Evolutionary conservation across 2,329 filamentous ascomycete species (phyloP), one percentile per base, ranked within the genome.

Genomic region (Phoma herbarum): DNA sequence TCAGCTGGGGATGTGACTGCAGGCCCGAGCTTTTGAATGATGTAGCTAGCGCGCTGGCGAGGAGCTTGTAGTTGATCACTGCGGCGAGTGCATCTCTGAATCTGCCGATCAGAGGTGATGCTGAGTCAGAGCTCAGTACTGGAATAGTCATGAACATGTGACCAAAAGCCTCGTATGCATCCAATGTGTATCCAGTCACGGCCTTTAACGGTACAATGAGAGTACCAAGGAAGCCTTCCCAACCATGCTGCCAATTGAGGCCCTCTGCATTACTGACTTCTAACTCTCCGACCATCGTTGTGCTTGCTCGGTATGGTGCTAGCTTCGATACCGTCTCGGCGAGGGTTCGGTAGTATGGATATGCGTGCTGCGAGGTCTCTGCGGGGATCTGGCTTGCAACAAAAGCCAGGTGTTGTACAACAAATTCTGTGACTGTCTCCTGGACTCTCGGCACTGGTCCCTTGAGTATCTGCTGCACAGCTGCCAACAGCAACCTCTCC

Each of bases 51-150:
- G 75, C 68, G 50, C 67, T 65, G 46, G 71, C 65, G 71, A 78
- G 61, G 65, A 83, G 68, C 59, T 83, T 83, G 63, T 84, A 84
- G 63, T 85, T 83, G 58, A 86, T 77, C 18, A 76, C 75, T 18
- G 78, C 77, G 29, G 82, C 80, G 33, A 86, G 66, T 22, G 64
- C 67, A 48, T 75, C 71, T 23, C 74, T 68, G 44, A 77, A 70
- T 5, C 53, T 67, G 28, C 61, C 61, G 23, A 64, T 43, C 4
- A 72, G 68, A 14, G 69, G 33, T 11, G 65, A 66, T 8, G 50
- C 61, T 0, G 67, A 68, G 47, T 69, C 64, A 26, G 67, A 66
- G 51, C 63, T 78, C 72, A 63, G 79, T 52, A 65, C 72, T 62
- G 56, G 71, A 55, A 62, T 75, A 0, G 77, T 79, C 52, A 86